Evolutionary conservation across 1,284 basidiomycete species (phyloP), one percentile per base, ranked within the genome.

Genomic region (Puccinia brachypodii): DNA sequence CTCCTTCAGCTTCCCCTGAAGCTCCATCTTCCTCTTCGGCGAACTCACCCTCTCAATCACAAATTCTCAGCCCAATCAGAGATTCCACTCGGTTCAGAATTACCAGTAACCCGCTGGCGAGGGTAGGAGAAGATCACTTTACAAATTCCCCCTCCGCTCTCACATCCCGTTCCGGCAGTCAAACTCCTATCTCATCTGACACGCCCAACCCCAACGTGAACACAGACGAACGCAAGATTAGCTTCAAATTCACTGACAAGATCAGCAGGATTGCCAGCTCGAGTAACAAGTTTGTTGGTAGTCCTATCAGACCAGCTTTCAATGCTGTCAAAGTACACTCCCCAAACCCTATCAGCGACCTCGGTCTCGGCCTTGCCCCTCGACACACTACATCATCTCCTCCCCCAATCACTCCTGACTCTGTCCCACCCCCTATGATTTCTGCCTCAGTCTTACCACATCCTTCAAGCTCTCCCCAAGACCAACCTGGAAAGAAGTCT

Each of bases 251-350:
- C 42, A 53, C 64, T 53, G 76, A 83, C 44, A 83, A 83, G 31
- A 72, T 82, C 16, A 83, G 83, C 53, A 83, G 83, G 36, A 83
- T 84, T 72, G 84, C 84, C 60, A 83, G 83, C 19, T 81, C 84
- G 78, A 83, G 83, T 82, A 84, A 82, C 60, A 79, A 79, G 40
- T 68, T 79, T 19, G 66, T 79, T 19, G 76, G 76, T 31, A 79
- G 76, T 56, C 76, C 76, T 13, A 79, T 79, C 56, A 31, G 64
- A 56, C 68, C 76, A 4, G 66, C 44, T 14, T 40, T 36, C 71
- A 28, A 73, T 31, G 44, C 47, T 19, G 68, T 79, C 76, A 79
- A 79, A 36, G 44, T 79, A 9, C 66, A 53, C 40, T 38, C 31
- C 4, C 66, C 47, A 14, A 25, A 14, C 16, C 16, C 22, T 25